Conservation (phyloP, 1,284 basidiomycete species). For the Naganishia sp. region DNA sequence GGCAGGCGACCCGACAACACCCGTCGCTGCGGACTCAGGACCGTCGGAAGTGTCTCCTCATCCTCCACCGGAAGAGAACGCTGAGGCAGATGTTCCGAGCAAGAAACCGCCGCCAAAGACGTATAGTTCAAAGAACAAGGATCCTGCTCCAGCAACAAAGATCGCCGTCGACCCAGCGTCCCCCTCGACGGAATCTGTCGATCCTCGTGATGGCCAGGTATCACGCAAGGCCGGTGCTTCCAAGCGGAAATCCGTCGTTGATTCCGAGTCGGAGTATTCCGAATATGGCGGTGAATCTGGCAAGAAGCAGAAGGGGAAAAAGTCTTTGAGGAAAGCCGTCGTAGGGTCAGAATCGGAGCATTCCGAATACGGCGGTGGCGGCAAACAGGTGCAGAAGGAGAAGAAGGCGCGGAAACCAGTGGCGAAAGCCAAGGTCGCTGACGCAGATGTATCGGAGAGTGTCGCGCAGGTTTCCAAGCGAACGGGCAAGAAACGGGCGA, state of each 20-base stretch:
- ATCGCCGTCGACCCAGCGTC: background rate
- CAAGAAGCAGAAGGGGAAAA: background rate
- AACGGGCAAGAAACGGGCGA: slow-evolving; percentile 13
- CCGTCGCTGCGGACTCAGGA: too few species aligned
- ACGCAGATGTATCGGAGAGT: background rate
- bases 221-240: background rate
- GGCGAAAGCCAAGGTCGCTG: background rate
- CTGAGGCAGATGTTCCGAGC: too few species aligned
- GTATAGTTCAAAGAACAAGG: slow-evolving; percentile 21
- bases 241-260: background rate
- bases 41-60: too few species aligned
- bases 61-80: too few species aligned
- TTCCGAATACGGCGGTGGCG: background rate
- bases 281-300: background rate
- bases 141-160: background rate
- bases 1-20: too few species aligned
- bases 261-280: slow-evolving; percentile 17
- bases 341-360: slow-evolving; percentile 12
- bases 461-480: background rate
- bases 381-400: background rate
- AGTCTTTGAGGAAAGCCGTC: background rate
- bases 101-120: slow-evolving; percentile 18
- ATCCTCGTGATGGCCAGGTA: background rate
- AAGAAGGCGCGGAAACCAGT: background rate
- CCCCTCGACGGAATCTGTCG: background rate